These are phyloP conservation scores for Acorus calamus DNA, from an alignment of 106 monocot genomes.

Conservation along the genomic window DNA sequence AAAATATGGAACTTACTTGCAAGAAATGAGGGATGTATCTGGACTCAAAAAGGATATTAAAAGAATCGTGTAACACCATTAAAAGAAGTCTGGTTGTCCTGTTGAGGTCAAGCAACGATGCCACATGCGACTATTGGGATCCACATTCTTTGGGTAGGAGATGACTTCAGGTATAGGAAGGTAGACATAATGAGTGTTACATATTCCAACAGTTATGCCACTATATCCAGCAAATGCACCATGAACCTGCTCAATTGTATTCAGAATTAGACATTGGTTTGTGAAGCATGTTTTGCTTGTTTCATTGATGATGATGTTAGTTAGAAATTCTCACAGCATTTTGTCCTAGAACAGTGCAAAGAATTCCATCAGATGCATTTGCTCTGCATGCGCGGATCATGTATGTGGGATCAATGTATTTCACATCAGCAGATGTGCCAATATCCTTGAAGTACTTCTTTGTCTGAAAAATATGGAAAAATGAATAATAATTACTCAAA, in stretches of 20 bases:
- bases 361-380: constrained; percentile 55
- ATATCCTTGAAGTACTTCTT: constrained; percentile 37
- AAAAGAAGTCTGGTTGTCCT: constrained; percentile 49
- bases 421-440: constrained; percentile 35
- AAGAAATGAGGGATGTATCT: too few species aligned
- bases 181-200: constrained; percentile 64
- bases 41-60: too few species aligned
- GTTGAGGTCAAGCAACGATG: constrained; percentile 61
- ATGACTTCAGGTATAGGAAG: constrained; percentile 61
- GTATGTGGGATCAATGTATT: constrained; percentile 54
- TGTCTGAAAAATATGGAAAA: constrained; percentile 16
- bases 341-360: constrained; percentile 56
- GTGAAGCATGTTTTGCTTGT: too few species aligned
- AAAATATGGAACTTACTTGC: too few species aligned
- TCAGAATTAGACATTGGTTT: background rate
- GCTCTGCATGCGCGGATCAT: constrained; percentile 46
- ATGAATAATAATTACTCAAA: too few species aligned
- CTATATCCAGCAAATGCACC: constrained; percentile 70
- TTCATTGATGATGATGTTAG: too few species aligned
- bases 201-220: constrained; percentile 54
- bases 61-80: background rate
- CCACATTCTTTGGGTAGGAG: constrained; percentile 20
- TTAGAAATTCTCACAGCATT: constrained; percentile 35
- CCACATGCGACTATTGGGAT: constrained; percentile 77
- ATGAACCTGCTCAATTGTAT: constrained; percentile 27